phyloP scores from a whole-genome alignment of 495 filamentous ascomycete genomes.

The Penicillium atrosanguineum region DNA sequence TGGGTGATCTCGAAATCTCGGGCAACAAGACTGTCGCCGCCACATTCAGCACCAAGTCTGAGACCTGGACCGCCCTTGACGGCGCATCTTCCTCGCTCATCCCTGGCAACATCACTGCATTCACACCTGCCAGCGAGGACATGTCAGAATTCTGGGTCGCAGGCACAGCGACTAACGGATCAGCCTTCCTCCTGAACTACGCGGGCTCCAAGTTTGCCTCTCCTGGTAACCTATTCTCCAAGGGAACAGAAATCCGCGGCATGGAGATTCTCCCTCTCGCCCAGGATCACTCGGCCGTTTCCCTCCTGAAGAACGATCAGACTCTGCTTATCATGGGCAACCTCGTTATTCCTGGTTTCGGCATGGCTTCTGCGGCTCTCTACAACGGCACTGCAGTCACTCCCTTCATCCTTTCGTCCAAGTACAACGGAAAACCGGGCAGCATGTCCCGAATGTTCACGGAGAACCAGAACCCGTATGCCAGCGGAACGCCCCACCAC shows the following conservation, averaged over 20 bases:
- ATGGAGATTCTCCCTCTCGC: conserved; percentile 76
- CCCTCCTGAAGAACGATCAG: conserved; percentile 62
- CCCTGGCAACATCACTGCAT: conserved; percentile 73
- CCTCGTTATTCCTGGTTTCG: conserved; percentile 71
- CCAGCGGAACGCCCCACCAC: conserved; percentile 53
- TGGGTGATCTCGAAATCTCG: conserved; percentile 70
- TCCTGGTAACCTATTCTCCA: conserved; percentile 55
- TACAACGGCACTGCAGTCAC: conserved; percentile 76
- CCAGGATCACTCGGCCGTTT: conserved; percentile 60
- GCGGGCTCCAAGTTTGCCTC: conserved; percentile 60
- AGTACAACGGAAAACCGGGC: conserved; percentile 58
- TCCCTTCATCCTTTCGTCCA: conserved; percentile 78
- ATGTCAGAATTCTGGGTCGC: conserved; percentile 75
- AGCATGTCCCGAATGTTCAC: conserved; percentile 78
- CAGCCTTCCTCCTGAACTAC: conserved; percentile 75
- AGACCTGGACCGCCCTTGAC: conserved; percentile 63
- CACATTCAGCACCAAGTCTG: conserved; percentile 63
- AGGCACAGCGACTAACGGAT: conserved; percentile 63
- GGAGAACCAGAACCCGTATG: conserved; percentile 67
- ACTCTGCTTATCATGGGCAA: conserved; percentile 80
- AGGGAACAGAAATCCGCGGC: conserved; percentile 67
- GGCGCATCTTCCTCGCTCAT: conserved; percentile 58
- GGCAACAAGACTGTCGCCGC: conserved; percentile 65
- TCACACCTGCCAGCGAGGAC: conserved; percentile 68
- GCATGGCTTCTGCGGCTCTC: conserved; percentile 80